Percentiles rank a stretch among this genome's conserved stretches.
Evolutionary conservation across 1,139 yeast species (phyloP).

Genomic region (Yamadazyma dendronema): DNA sequence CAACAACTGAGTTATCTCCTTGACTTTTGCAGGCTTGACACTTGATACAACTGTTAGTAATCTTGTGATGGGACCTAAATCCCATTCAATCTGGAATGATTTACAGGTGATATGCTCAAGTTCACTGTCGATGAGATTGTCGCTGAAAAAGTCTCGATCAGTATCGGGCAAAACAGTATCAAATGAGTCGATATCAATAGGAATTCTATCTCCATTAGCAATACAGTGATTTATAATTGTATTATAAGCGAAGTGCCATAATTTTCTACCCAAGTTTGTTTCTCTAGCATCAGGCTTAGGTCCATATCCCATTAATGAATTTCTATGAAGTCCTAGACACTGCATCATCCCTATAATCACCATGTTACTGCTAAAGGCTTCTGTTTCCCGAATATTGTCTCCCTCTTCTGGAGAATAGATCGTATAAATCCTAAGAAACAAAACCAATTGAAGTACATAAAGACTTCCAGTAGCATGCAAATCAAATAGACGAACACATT

Average conservation of each 20-base stretch:
- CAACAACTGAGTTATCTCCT: not conserved
- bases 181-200: slow-evolving; percentile 11
- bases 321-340: slow-evolving; percentile 46
- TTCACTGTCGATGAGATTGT: slow-evolving; percentile 24
- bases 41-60: slow-evolving; percentile 15
- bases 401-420: slow-evolving; percentile 52
- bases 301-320: slow-evolving; percentile 32
- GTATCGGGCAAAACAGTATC: slow-evolving; percentile 19
- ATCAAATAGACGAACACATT: slow-evolving; percentile 39
- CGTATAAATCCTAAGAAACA: slow-evolving; percentile 38
- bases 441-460: slow-evolving; percentile 48
- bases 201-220: slow-evolving; percentile 22
- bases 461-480: slow-evolving; percentile 38
- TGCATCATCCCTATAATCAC: slow-evolving; percentile 40
- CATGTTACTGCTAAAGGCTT: slow-evolving; percentile 37
- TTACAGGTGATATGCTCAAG: slow-evolving; percentile 20
- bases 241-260: slow-evolving; percentile 29
- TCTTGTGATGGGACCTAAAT: not conserved
- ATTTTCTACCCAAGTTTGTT: slow-evolving; percentile 33
- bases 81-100: not conserved
- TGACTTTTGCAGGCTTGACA: slow-evolving; percentile 20
- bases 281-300: slow-evolving; percentile 20
- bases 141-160: slow-evolving; percentile 7
- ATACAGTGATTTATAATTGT: slow-evolving; percentile 20
- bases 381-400: slow-evolving; percentile 47